These are phyloP conservation scores for Evernia prunastri DNA, from an alignment of 495 filamentous ascomycete species.

Conservation along the genomic window DNA sequence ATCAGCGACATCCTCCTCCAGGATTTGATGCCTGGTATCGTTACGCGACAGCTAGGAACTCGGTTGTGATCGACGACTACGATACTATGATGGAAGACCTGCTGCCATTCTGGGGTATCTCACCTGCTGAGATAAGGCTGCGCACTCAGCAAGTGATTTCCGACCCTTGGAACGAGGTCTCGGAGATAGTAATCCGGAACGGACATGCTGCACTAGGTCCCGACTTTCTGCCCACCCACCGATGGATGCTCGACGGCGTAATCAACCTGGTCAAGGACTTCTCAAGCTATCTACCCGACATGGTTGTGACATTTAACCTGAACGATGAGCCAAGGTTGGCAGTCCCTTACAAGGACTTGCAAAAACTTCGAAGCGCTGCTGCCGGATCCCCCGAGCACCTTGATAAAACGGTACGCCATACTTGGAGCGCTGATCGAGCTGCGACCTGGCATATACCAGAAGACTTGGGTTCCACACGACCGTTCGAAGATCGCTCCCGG, in stretches of 20 bases:
- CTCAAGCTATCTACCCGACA: conserved; percentile 63
- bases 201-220: conserved; percentile 41
- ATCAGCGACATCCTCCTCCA: conserved; percentile 46
- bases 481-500: conserved; percentile 46
- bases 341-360: conserved; percentile 57
- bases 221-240: conserved; percentile 44
- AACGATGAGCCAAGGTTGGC: conserved; percentile 72
- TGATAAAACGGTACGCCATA: conserved; percentile 24
- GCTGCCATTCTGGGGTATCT: conserved; percentile 65
- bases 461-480: conserved; percentile 37
- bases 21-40: conserved; percentile 68
- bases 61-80: conserved; percentile 67
- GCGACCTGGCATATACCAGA: conserved; percentile 40
- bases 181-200: conserved; percentile 42
- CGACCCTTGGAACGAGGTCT: conserved; percentile 46
- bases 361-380: conserved; percentile 36
- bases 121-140: conserved; percentile 52
- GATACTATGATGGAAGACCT: conserved; percentile 65
- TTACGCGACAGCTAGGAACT: conserved; percentile 56
- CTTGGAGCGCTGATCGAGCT: conserved; percentile 37
- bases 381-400: conserved; percentile 26
- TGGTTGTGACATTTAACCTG: conserved; percentile 77
- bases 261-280: conserved; percentile 62
- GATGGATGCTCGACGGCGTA: conserved; percentile 54
- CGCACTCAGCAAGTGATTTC: conserved; percentile 40